Evolutionary conservation across 2,329 filamentous ascomycete genomes (phyloP).

Genomic region (Cladorrhinum sp.): DNA sequence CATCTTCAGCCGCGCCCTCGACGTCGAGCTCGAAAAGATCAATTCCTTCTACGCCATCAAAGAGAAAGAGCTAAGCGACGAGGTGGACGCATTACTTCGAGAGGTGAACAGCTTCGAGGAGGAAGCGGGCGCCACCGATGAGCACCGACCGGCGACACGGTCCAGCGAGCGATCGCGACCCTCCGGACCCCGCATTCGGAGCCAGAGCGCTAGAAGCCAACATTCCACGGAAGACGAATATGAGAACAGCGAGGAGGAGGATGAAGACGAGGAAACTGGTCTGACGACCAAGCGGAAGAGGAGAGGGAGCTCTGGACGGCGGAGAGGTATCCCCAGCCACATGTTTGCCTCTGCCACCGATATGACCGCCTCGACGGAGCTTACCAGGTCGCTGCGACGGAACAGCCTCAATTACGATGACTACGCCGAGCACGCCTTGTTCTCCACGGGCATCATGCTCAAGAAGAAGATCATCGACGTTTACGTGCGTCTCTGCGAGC

Average conservation of each 20-base stretch:
- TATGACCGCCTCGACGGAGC: slow-evolving; percentile 60
- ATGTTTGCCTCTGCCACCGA: slow-evolving; percentile 48
- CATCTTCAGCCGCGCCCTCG: slow-evolving; percentile 76
- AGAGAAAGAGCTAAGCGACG: slow-evolving; percentile 80
- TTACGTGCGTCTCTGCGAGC: slow-evolving; percentile 90
- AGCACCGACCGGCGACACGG: slow-evolving; percentile 28
- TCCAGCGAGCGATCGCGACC: slow-evolving; percentile 23
- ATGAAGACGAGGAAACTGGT: slow-evolving; percentile 58
- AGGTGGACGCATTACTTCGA: slow-evolving; percentile 71
- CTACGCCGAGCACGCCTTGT: slow-evolving; percentile 69
- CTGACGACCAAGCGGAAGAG: slow-evolving; percentile 45
- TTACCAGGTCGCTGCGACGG: slow-evolving; percentile 54
- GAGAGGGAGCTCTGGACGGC: slow-evolving; percentile 34
- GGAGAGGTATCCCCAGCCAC: slow-evolving; percentile 37
- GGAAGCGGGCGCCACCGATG: slow-evolving; percentile 31
- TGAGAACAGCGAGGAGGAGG: slow-evolving; percentile 64
- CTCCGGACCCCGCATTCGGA: slow-evolving; percentile 23
- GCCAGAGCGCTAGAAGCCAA: slow-evolving; percentile 40
- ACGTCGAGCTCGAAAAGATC: slow-evolving; percentile 91
- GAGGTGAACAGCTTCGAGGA: slow-evolving; percentile 69
- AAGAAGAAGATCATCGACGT: slow-evolving; percentile 87
- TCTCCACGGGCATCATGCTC: slow-evolving; percentile 71
- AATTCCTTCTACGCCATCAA: slow-evolving; percentile 87
- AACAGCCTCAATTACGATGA: slow-evolving; percentile 72
- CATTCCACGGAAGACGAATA: slow-evolving; percentile 54